Evolutionary conservation across 805 yeast genomes (phyloP).

Genomic region (Candida bentonensis): DNA sequence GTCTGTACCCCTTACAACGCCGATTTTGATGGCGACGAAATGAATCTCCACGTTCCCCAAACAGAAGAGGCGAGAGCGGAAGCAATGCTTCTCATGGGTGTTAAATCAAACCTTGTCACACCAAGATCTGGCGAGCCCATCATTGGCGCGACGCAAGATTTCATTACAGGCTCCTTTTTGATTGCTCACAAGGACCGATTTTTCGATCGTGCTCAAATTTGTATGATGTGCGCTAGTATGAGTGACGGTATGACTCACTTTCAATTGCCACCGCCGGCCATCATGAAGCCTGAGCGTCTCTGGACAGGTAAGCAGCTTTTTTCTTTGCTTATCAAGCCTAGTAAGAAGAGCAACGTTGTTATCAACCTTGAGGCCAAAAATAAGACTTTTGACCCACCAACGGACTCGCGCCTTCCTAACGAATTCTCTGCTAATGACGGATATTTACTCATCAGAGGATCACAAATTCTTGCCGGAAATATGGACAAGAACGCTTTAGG

Average conservation of each 20-base stretch:
- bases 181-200: constrained; percentile 90
- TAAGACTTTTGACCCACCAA: constrained; percentile 76
- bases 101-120: constrained; percentile 82
- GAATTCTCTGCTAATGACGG: constrained; percentile 99
- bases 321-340: constrained; percentile 76
- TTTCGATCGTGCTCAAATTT: constrained; percentile 72
- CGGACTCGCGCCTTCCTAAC: constrained; percentile 45
- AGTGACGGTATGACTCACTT: constrained; percentile 79
- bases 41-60: constrained; percentile 98
- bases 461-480: constrained; percentile 78
- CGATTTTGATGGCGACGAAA: constrained; percentile 98
- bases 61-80: constrained; percentile 98
- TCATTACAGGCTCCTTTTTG: constrained; percentile 89
- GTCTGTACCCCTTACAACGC: constrained; percentile 99
- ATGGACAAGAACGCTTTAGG: constrained; percentile 96
- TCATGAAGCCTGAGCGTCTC: constrained; percentile 70
- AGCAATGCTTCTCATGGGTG: constrained; percentile 98
- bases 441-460: constrained; percentile 77
- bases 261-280: constrained; percentile 92
- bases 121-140: constrained; percentile 98
- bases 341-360: constrained; percentile 55
- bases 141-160: constrained; percentile 99
- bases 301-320: constrained; percentile 99
- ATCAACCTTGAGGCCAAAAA: constrained; percentile 91
- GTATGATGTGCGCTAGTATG: constrained; percentile 86